Evolutionary conservation across 192 early-diverging fungal genomes (phyloP).

Genomic region (Coemansia javaensis): DNA sequence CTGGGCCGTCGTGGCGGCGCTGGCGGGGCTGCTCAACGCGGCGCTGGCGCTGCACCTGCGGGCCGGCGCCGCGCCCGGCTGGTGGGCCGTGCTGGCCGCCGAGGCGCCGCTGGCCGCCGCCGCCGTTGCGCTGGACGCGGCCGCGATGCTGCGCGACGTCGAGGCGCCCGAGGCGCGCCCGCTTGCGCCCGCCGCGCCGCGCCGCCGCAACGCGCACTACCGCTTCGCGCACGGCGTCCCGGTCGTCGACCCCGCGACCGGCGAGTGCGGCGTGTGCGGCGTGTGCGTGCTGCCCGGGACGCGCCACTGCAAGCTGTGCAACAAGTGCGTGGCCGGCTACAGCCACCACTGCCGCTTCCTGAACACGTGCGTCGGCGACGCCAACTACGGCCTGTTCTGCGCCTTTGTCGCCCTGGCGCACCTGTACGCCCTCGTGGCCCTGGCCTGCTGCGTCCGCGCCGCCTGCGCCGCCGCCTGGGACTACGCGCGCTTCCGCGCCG

Average conservation of each 20-base stretch:
- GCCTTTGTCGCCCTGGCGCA: conserved; percentile 16
- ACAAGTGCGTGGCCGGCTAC: too few species aligned
- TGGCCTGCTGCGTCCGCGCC: conserved; percentile 17
- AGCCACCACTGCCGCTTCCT: conserved; percentile 45
- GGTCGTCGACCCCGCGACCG: too few species aligned
- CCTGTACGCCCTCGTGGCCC: conserved; percentile 17
- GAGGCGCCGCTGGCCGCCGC: conserved; percentile 4
- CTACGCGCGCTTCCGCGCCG: conserved; percentile 6
- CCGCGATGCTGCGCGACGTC: conserved; percentile 12
- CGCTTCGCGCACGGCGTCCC: conserved; percentile 31
- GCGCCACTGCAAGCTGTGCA: too few species aligned
- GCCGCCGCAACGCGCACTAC: conserved; percentile 33
- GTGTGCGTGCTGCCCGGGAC: too few species aligned
- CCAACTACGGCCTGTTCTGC: conserved; percentile 33
- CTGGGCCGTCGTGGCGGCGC: conserved; percentile 17
- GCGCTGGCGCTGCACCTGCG: conserved; percentile 24
- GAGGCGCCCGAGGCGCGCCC: conserved; percentile 25
- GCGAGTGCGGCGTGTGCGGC: too few species aligned
- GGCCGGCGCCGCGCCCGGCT: conserved; percentile 1
- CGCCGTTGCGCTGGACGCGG: conserved; percentile 17
- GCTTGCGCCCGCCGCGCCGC: conserved; percentile 19
- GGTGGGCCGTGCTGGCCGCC: conserved; percentile 13
- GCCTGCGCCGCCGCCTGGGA: conserved; percentile 10
- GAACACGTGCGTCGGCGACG: conserved; percentile 38
- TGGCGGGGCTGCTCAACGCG: conserved; percentile 9